Percentiles rank a stretch among this genome's conserved stretches.
phyloP scores from a whole-genome alignment of 345 rosid species.

The Citrus reticulata region DNA sequence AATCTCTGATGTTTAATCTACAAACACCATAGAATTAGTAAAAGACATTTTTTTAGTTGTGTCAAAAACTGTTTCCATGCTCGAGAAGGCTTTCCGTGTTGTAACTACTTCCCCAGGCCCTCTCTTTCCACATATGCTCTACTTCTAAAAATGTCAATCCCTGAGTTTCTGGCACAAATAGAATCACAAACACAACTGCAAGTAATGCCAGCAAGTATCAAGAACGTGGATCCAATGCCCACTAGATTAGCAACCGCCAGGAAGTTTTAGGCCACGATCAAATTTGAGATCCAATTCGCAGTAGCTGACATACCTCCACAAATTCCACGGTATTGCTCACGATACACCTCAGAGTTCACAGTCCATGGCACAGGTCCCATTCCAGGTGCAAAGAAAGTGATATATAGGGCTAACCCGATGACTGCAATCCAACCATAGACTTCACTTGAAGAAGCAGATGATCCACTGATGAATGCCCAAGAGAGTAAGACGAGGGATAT shows the following conservation, averaged over 20 bases:
- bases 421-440: conserved; percentile 75
- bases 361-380: conserved; percentile 99
- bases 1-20: too few relatives aligned
- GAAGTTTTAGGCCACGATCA: conserved; percentile 75
- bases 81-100: conserved; percentile 50
- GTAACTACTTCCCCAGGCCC: conserved; percentile 54
- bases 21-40: too few relatives aligned
- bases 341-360: conserved; percentile 89
- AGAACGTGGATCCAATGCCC: conserved; percentile 69
- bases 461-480: conserved; percentile 53
- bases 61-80: conserved; percentile 28
- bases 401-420: conserved; percentile 70
- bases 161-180: conserved; percentile 80
- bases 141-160: conserved; percentile 86
- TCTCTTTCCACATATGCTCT: conserved; percentile 82
- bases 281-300: conserved; percentile 77
- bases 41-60: too few relatives aligned
- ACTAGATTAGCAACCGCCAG: conserved; percentile 57
- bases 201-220: conserved; percentile 69
- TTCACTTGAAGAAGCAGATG: conserved; percentile 39
- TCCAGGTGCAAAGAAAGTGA: conserved; percentile 91
- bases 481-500: conserved; percentile 65
- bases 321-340: conserved; percentile 74
- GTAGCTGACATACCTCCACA: conserved; percentile 99
- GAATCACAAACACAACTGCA: conserved; percentile 55